Percentiles rank a stretch among this genome's conserved stretches.
phyloP scores from a whole-genome alignment of 2,329 filamentous ascomycete genomes.

The Alternaria gansuensis region DNA sequence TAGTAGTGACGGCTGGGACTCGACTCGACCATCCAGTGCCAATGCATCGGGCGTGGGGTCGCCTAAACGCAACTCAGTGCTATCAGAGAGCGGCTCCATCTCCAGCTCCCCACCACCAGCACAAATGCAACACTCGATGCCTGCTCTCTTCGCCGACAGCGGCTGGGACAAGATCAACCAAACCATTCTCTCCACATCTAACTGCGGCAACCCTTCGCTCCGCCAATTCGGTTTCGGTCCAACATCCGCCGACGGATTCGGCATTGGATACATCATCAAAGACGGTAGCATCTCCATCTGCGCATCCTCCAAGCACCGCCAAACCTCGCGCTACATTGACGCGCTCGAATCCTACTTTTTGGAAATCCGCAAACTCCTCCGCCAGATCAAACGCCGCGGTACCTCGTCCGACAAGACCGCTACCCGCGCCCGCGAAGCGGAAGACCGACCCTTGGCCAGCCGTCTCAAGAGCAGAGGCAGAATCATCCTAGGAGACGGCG shows the following conservation, averaged over 20 bases:
- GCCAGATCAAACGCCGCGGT: slow-evolving; percentile 69
- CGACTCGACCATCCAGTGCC: slow-evolving; percentile 61
- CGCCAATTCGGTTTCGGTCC: slow-evolving; percentile 97
- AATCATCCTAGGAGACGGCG: slow-evolving; percentile 70
- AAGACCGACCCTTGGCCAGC: slow-evolving; percentile 59
- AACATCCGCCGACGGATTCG: slow-evolving; percentile 91
- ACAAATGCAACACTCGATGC: slow-evolving; percentile 63
- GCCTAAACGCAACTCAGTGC: slow-evolving; percentile 62
- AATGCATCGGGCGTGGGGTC: slow-evolving; percentile 62
- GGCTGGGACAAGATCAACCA: slow-evolving; percentile 97
- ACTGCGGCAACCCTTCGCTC: slow-evolving; percentile 94
- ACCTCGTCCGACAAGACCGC: slow-evolving; percentile 63
- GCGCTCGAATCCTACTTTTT: slow-evolving; percentile 89
- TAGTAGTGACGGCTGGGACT: slow-evolving; percentile 64
- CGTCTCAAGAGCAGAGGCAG: slow-evolving; percentile 76
- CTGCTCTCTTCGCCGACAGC: slow-evolving; percentile 82
- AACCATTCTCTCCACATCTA: slow-evolving; percentile 95
- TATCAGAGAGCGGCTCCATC: slow-evolving; percentile 60
- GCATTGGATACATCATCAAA: slow-evolving; percentile 99
- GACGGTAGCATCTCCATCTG: slow-evolving; percentile 90
- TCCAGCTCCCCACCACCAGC: slow-evolving; percentile 64
- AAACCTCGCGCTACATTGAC: slow-evolving; percentile 89
- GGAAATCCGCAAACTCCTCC: slow-evolving; percentile 85
- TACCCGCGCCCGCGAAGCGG: slow-evolving; percentile 69
- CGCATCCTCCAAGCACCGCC: slow-evolving; percentile 89